Evolutionary conservation across 805 yeast genomes (phyloP), one percentile per base, ranked within the genome.

Genomic region (Tetrapisispora taiwanensis): DNA sequence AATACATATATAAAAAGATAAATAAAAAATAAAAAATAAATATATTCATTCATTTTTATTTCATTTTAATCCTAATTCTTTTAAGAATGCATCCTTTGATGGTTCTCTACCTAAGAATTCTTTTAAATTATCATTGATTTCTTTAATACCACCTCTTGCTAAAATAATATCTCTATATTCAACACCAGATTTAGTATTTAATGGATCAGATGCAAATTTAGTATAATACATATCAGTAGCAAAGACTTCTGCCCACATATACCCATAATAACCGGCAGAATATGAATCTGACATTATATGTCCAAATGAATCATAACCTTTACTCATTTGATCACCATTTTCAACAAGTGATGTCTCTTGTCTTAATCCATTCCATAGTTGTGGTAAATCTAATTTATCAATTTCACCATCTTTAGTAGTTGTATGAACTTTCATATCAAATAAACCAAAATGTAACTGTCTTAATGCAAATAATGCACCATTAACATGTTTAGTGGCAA

Each of bases 221-320:
- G 84, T 66, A 60, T 83, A 78, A 67, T 75, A 86, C 58, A 86
- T 83, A 61, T 86, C 95, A 7, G 85, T 75, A 1, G 95, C 92
- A 68, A 80, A 86, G 14, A 84, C 95, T 55, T 79, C 80, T 2
- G 94, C 83, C 80, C 87, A 86, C 66, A 85, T 65, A 61, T 86
- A 86, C 1, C 95, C 95, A 54, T 86, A 86, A 65, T 86, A 86
- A 3, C 89, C 88, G 10, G 89, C 79, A 44, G 84, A 90, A 61
- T 86, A 86, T 15, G 94, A 90, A 32, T 87, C 87, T 69, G 81
- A 76, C 60, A 84, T 75, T 44, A 75, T 72, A 58, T 86, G 95
- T 2, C 85, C 86, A 60, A 85, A 85, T 0, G 87, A 78, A 28
- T 81, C 78, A 56, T 76, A 84, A 3, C 92, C 92, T 47, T 72